Evolutionary conservation across 371 early-diverging fungal species (phyloP).

Genomic region (Mucor irregularis): DNA sequence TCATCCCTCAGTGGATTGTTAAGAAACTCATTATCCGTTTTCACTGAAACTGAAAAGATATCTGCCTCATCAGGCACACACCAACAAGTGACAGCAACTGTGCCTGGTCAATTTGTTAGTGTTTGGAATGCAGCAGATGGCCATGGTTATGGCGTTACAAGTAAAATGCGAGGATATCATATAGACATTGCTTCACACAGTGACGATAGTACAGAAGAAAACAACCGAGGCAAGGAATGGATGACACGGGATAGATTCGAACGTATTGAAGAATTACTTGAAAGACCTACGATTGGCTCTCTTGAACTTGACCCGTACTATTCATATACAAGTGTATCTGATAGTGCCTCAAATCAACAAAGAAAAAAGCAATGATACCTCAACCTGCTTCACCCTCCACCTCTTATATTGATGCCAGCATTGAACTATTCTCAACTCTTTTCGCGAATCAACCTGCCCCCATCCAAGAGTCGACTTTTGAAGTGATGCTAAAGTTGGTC

Average conservation of each 20-base stretch:
- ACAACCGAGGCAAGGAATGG: constrained; percentile 53
- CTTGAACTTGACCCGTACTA: constrained; percentile 62
- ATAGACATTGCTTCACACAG: constrained; percentile 44
- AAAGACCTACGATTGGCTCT: constrained; percentile 63
- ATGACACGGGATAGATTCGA: constrained; percentile 59
- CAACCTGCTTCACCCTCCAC: constrained; percentile 45
- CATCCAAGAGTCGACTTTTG: constrained; percentile 78
- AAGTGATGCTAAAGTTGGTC: constrained; percentile 68
- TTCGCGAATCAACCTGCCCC: constrained; percentile 63
- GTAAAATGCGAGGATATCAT: constrained; percentile 58
- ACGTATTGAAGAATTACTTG: constrained; percentile 55
- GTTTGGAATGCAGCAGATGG: constrained; percentile 64
- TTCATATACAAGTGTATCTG: constrained; percentile 51
- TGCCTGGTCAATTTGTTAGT: constrained; percentile 58
- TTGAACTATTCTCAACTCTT: constrained; percentile 74
- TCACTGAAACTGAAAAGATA: constrained; percentile 60
- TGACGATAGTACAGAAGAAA: constrained; percentile 39
- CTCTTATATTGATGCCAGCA: constrained; percentile 43
- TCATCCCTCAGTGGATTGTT: constrained; percentile 58
- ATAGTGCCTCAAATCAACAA: constrained; percentile 3
- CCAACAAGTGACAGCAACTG: constrained; percentile 49
- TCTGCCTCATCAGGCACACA: constrained; percentile 55
- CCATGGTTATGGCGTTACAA: constrained; percentile 65
- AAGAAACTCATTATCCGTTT: constrained; percentile 53
- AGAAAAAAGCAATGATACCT: constrained; percentile 21